A percentile compares a stretch with the other conserved stretches of the same genome.
Conservation (phyloP, 2,329 filamentous ascomycete genomes). For the Pseudopyrenochaeta lycopersici region DNA sequence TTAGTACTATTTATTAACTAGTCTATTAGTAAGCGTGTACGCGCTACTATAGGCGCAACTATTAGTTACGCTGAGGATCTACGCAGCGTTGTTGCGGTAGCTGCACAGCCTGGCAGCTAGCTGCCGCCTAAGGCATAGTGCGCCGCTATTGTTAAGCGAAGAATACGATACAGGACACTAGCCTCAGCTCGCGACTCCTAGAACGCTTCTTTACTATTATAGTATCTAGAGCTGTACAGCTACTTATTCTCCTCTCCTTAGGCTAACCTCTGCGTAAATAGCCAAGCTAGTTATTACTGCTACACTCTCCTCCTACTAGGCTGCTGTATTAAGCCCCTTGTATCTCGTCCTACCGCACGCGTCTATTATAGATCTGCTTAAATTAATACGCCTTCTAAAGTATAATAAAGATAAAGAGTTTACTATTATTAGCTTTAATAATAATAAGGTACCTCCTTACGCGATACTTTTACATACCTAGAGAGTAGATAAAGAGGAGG, state of each 20-base stretch:
- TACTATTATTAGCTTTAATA: not conserved
- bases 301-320: constrained; percentile 2
- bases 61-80: too few relatives aligned
- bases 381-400: not conserved
- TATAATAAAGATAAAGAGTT: not conserved
- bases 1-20: too few relatives aligned
- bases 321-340: not conserved
- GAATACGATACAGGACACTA: not conserved
- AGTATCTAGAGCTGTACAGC: not conserved
- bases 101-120: too few relatives aligned
- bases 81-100: too few relatives aligned
- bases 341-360: not conserved
- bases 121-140: too few relatives aligned
- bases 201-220: not conserved
- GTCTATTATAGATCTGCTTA: constrained; percentile 1
- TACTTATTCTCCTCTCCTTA: not conserved
- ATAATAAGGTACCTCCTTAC: not conserved
- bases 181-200: not conserved
- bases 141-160: too few relatives aligned
- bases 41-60: too few relatives aligned
- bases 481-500: constrained; percentile 1
- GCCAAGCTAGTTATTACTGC: not conserved
- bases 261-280: not conserved
- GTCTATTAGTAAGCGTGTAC: too few relatives aligned
- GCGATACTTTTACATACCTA: constrained; percentile 7